Evolutionary conservation across 768 basidiomycete species (phyloP), one percentile per base, ranked within the genome.

Genomic region (Kwoniella bestiolae): DNA sequence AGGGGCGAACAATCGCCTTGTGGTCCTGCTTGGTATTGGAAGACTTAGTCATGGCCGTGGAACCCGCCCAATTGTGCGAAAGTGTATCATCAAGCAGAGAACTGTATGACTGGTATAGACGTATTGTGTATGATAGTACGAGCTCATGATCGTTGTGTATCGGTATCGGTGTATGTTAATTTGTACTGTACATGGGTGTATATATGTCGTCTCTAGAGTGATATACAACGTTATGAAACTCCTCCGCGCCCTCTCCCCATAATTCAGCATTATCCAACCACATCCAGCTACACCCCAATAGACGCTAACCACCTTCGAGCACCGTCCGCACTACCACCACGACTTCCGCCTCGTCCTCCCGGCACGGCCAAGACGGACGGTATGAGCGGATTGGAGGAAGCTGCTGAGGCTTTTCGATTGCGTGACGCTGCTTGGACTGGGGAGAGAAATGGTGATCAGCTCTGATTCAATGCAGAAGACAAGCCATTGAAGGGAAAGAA

Each of bases 11-110:
- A 78, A 29, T 74, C 76, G 8, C 76, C 76, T 8, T 70, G 69
- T 59, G 76, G 76, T n/a, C 76, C 76, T 3, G 65, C 72, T 11
- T 78, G 76, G 76, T 78, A 78, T 47, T 78, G 76, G 76, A 60
- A 60, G 21, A 35, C n/a, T 26, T 65, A 35, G 21, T 32, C 14
- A 14, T 35, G 12, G 18, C 18, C 18, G 38, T 3, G 12, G 38
- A n/a, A n/a, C n/a, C n/a, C n/a, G n/a, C n/a, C n/a, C n/a, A n/a
- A n/a, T n/a, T n/a, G n/a, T n/a, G n/a, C n/a, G n/a, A n/a, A n/a
- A n/a, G n/a, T n/a, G n/a, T n/a, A n/a, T n/a, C n/a, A n/a, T n/a
- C n/a, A n/a, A n/a, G n/a, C n/a, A n/a, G n/a, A n/a, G n/a, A n/a
- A n/a, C n/a, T n/a, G n/a, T n/a, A n/a, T n/a, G n/a, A n/a, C n/a